Evolutionary conservation across 2,329 filamentous ascomycete species (phyloP), one percentile per base, ranked within the genome.

Genomic region (Pochonia chlamydosporia): DNA sequence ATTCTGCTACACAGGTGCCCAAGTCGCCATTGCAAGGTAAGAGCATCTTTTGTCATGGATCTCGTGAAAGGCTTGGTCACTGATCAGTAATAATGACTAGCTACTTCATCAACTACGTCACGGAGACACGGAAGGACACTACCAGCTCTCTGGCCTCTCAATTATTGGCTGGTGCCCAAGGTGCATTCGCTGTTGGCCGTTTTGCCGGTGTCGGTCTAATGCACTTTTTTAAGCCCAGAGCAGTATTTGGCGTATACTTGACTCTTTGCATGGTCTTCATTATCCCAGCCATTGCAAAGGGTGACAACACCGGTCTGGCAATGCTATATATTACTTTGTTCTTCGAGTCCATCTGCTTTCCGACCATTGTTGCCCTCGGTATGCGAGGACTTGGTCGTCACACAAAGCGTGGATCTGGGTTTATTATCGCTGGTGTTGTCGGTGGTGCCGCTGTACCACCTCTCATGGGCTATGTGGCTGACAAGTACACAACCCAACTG

Each of bases 281-380:
- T 31, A 67, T 63, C 9, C 72, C 75, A 1, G 59, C 75, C 33
- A 74, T 76, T 53, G 72, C 72, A 1, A 64, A 72, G 48, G 54
- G 63, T 9, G 71, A 66, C n/a, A 69, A 72, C 52, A 63, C 63
- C 0, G 76, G 75, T 36, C 67, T 81, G 52, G 68, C 73, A 5
- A 81, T 89, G 73, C 75, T 89, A 24, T 87, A 81, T 63, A 52
- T 87, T 8, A 80, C 84, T 5, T 73, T 90, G 20, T 89, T 91
- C 71, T 91, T 91, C 65, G 87, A 89, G 66, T 84, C 79, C 4
- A 85, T 89, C 59, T 86, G 84, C 63, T 92, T 91, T 71, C 87
- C 87, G 0, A 90, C 86, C 16, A 89, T 92, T 58, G 81, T 92
- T 24, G 85, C 86, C 6, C 73, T 91, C 3, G 85, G 85, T 7